A percentile compares a stretch with the other conserved stretches of the same genome.
Conservation (phyloP, 257 asterid genomes). For the Plantago elongata region DNA sequence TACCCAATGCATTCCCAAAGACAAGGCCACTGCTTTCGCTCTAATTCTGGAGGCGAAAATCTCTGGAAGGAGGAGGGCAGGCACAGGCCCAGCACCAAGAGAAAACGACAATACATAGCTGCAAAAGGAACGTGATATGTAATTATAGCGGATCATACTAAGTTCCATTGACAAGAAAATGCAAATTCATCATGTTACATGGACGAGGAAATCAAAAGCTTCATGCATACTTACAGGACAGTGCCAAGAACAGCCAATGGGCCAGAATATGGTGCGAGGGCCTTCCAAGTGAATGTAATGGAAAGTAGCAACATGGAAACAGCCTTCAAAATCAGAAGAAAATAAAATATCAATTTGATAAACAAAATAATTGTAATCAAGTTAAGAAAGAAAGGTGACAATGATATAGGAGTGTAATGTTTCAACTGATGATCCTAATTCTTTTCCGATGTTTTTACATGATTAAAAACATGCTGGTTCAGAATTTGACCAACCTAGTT, state of each 20-base stretch:
- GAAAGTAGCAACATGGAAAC: slow-evolving; percentile 88
- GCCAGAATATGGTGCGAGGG: slow-evolving; percentile 79
- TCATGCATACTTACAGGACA: slow-evolving; percentile 59
- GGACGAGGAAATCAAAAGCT: slow-evolving; percentile 10
- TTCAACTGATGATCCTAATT: too few species aligned
- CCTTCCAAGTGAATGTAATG: slow-evolving; percentile 74
- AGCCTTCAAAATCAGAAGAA: slow-evolving; percentile 42
- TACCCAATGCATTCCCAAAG: slow-evolving; percentile 95
- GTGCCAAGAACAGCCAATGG: slow-evolving; percentile 76
- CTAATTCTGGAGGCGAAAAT: slow-evolving; percentile 83
- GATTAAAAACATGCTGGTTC: too few species aligned
- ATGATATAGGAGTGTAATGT: too few species aligned
- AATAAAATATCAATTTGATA: not conserved
- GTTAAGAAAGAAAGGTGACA: not conserved
- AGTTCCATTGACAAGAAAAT: slow-evolving; percentile 5
- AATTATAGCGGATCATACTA: not conserved
- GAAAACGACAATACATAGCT: slow-evolving; percentile 87
- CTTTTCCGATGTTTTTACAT: too few species aligned
- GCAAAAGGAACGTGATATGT: slow-evolving; percentile 15
- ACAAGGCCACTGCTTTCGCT: slow-evolving; percentile 92
- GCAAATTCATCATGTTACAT: not conserved
- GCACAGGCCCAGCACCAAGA: slow-evolving; percentile 99
- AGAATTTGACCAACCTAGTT: too few species aligned
- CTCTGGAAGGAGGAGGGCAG: slow-evolving; percentile 94
- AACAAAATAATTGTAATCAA: not conserved